Evolutionary conservation across 169 alveolate species (phyloP).

Genomic region (Cyclospora cayetanensis): DNA sequence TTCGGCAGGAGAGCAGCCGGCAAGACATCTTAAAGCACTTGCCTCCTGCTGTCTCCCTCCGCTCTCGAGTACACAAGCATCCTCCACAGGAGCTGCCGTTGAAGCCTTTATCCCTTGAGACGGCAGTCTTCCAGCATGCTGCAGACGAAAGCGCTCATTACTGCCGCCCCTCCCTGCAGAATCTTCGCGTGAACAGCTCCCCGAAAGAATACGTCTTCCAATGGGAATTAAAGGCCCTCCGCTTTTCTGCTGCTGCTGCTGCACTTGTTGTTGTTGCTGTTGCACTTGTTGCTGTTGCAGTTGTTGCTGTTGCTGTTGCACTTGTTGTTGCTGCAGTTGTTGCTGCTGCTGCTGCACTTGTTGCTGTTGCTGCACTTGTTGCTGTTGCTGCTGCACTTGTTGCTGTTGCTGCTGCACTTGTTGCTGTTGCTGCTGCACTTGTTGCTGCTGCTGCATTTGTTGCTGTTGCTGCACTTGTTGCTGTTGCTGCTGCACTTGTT

Average conservation of each 20-base stretch:
- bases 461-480: not conserved
- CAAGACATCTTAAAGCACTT: no score
- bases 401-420: not conserved
- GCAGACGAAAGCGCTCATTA: no score
- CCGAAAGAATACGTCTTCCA: no score
- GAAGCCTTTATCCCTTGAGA: no score
- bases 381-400: not conserved
- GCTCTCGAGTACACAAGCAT: no score
- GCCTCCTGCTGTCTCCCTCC: no score
- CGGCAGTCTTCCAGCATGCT: no score
- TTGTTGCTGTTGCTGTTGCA: not conserved
- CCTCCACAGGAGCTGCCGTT: no score
- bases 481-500: not conserved
- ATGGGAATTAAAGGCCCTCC: no score
- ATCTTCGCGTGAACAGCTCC: no score
- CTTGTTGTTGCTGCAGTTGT: not conserved
- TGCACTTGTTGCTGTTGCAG: not conserved
- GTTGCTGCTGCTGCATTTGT: not conserved
- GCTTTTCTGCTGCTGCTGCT: slow-evolving; percentile 46
- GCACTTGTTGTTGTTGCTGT: slow-evolving; percentile 17
- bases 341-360: not conserved
- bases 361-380: not conserved
- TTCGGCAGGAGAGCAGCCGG: no score
- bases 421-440: not conserved
- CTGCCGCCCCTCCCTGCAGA: no score